Evolutionary conservation across 2,329 filamentous ascomycete species (phyloP), one percentile per base, ranked within the genome.

Genomic region (Penicillium brevicompactum): DNA sequence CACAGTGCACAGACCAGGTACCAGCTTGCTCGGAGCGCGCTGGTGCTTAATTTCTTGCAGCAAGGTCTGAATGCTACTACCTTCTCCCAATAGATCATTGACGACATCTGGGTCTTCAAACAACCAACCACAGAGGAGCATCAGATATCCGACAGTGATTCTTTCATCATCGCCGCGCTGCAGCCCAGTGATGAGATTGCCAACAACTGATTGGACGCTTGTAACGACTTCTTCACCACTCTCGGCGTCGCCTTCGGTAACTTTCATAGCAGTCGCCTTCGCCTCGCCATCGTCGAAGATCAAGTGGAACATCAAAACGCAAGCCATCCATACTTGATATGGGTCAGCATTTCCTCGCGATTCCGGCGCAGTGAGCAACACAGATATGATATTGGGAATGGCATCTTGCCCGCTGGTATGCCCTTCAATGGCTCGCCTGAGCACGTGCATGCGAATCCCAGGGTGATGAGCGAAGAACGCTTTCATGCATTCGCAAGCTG

Each of bases 151-250:
- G 41, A 96, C 84, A 0, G 89, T 82, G 58, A 96, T 83, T 30
- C 92, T 84, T 63, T 90, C 84, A 67, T 97, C 91, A 46, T 92
- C 87, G 13, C 84, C 84, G 38, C 87, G 84, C 64, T 91, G 86
- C 14, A 97, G 80, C 4, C 89, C 89, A 49, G 87, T 85, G 32
- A 96, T 84, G n/a, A 99, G 80, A 68, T 97, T 93, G 4, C 89
- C 89, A 8, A 92, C 86, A 56, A 97, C 84, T 1, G 87, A 89
- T 72, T 99, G 94, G 48, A 99, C 91, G 67, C 91, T 91, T 0
- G 93, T 97, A 11, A 99, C 88, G 11, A 97, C 91, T 73, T 99
- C 94, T 76, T 99, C 94, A 4, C 93, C 94, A 63, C 83, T 90
- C 32, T 88, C 87, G 21, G 90, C 90, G 71, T 97, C 91, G 10